Evolutionary conservation across 2,329 filamentous ascomycete genomes (phyloP).

Genomic region (Metarhizium sp.): DNA sequence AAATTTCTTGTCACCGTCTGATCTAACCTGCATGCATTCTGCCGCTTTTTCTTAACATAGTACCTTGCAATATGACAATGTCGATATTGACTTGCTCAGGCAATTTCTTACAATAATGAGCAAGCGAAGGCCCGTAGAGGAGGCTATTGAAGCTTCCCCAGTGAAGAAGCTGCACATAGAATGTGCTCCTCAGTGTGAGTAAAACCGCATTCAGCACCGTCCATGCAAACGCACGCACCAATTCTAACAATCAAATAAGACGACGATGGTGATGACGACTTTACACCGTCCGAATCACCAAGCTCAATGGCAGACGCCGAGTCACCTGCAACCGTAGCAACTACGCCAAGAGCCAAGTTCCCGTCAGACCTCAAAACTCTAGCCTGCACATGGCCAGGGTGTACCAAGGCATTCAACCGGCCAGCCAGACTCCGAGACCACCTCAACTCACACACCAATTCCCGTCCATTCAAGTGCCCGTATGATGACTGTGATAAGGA

Average conservation of each 20-base stretch:
- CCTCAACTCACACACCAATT: constrained; percentile 74
- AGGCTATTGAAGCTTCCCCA: constrained; percentile 14
- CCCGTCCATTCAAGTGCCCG: constrained; percentile 67
- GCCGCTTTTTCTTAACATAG: constrained; percentile 11
- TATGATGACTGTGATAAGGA: constrained; percentile 67
- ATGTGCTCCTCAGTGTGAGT: constrained; percentile 14
- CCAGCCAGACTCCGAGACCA: constrained; percentile 74
- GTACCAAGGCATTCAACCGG: constrained; percentile 78
- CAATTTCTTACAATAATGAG: constrained; percentile 15
- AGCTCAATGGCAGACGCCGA: constrained; percentile 21
- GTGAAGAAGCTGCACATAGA: constrained; percentile 17
- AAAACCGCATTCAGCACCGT: neutral
- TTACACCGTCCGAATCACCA: constrained; percentile 21
- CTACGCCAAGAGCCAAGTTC: constrained; percentile 41
- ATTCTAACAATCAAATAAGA: constrained; percentile 1
- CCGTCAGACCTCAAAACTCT: constrained; percentile 71
- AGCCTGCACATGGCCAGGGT: constrained; percentile 63
- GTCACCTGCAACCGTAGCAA: constrained; percentile 22
- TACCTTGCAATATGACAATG: constrained; percentile 2
- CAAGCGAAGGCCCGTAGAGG: constrained; percentile 21
- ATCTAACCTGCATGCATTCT: constrained; percentile 20
- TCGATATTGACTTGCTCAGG: neutral
- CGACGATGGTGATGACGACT: constrained; percentile 25
- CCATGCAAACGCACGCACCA: neutral
- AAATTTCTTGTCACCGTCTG: constrained; percentile 21